phyloP scores from a whole-genome alignment of 768 basidiomycete species.

The Russula abietina region DNA sequence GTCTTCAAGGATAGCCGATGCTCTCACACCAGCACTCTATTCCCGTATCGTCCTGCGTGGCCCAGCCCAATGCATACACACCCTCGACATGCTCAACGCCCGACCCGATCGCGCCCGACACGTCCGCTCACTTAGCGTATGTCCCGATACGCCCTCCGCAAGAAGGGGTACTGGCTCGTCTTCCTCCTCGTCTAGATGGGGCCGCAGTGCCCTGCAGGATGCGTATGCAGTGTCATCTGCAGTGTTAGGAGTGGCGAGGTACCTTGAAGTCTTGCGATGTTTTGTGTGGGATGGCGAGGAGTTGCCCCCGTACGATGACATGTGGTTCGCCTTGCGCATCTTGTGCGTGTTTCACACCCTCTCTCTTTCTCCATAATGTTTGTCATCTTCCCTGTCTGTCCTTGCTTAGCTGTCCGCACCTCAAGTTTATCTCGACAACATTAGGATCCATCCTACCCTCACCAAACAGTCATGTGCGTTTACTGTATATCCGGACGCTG shows the following conservation, averaged over 20 bases:
- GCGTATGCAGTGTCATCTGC: slow-evolving; percentile 43
- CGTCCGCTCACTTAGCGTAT: slow-evolving; percentile 51
- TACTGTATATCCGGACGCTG: slow-evolving; percentile 13
- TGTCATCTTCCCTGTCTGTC: not conserved
- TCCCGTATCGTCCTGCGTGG: slow-evolving; percentile 49
- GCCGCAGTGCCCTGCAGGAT: slow-evolving; percentile 31
- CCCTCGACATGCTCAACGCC: slow-evolving; percentile 56
- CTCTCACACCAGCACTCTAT: slow-evolving; percentile 56
- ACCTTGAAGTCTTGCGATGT: slow-evolving; percentile 56
- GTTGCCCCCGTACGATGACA: slow-evolving; percentile 57
- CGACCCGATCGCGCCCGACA: slow-evolving; percentile 59
- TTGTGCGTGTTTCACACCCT: slow-evolving; percentile 40
- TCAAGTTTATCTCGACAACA: slow-evolving; percentile 56
- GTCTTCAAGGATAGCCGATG: slow-evolving; percentile 50
- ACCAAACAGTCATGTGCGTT: slow-evolving; percentile 58
- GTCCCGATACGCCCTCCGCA: slow-evolving; percentile 30
- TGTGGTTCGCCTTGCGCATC: slow-evolving; percentile 70
- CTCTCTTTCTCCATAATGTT: too few species aligned
- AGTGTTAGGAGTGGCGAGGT: slow-evolving; percentile 43
- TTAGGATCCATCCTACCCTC: slow-evolving; percentile 56
- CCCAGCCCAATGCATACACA: slow-evolving; percentile 52
- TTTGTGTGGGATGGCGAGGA: slow-evolving; percentile 70
- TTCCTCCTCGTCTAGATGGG: slow-evolving; percentile 1
- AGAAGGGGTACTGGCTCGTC: not conserved
- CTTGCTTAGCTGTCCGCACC: slow-evolving; percentile 51